Evolutionary conservation across 768 basidiomycete species (phyloP), one percentile per base, ranked within the genome.

Genomic region (Tricholoma sp.): DNA sequence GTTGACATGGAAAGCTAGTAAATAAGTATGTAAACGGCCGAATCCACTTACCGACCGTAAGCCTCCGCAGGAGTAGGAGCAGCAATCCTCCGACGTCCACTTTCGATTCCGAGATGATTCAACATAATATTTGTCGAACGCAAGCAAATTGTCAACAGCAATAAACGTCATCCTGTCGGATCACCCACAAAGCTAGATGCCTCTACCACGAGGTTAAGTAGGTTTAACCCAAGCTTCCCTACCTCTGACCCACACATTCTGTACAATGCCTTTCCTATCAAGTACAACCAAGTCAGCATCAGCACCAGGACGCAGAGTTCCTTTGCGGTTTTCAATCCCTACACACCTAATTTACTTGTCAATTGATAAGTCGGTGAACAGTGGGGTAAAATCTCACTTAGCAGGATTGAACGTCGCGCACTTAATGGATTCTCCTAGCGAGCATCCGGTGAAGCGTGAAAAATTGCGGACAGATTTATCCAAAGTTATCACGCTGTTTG

Each of bases 331-430:
- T 68, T 89, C 86, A 54, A 91, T 88, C 15, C 88, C 84, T 17
- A 96, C 79, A 66, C 89, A 88, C 60, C 87, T 89, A 39, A 37
- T 47, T 32, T 39, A n/a, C 39, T 45, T 57, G 34, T 57, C 31
- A 44, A 10, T 6, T 29, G 9, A 9, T 24, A 41, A n/a, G 39
- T 54, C 31, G 3, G 29, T 17, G 8, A 7, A 17, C 4, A 31
- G 32, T 32, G 32, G 29, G 7, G 9, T 10, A 17, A 15, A 33
- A 65, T 24, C 82, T 55, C 62, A 89, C 83, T 80, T 86, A 2
- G 94, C 93, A 13, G 93, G 91, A 63, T 91, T 91, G 64, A 79
- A 84, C 1, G 93, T 95, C 41, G 88, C 91, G 65, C 91, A 94
- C 56, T 84, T 84, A 70, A 96, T 86, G 20, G 93, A 89, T 69